phyloP scores from a whole-genome alignment of 2,329 filamentous ascomycete genomes.

The Rugonectria rugulosa region DNA sequence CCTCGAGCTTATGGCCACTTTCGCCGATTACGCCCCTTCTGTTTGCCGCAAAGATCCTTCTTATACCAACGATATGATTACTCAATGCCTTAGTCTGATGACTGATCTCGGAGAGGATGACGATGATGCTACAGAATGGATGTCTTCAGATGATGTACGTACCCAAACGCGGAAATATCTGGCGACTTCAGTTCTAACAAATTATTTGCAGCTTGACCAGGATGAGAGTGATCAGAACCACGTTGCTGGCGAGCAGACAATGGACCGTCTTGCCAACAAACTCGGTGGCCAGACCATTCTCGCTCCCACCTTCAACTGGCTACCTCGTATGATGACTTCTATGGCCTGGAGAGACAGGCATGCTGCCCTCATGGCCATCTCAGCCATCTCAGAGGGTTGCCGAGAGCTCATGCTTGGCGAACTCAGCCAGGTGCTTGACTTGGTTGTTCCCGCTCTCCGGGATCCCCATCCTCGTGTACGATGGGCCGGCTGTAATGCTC shows the following conservation, averaged over 20 bases:
- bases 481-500: constrained; percentile 96
- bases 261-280: constrained; percentile 97
- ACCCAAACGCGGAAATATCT: neutral
- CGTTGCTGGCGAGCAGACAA: constrained; percentile 96
- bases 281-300: constrained; percentile 93
- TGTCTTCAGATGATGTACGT: constrained; percentile 86
- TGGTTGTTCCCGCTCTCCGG: constrained; percentile 90
- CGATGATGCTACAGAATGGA: constrained; percentile 94
- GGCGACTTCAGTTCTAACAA: constrained; percentile 9
- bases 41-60: constrained; percentile 95
- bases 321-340: constrained; percentile 97
- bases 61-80: constrained; percentile 97
- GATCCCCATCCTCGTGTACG: constrained; percentile 93
- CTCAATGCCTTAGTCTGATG: constrained; percentile 97
- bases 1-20: constrained; percentile 96
- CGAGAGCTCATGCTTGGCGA: constrained; percentile 95
- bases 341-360: constrained; percentile 94
- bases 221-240: constrained; percentile 98
- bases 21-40: constrained; percentile 90
- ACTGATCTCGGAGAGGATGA: constrained; percentile 95
- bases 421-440: constrained; percentile 88
- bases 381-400: constrained; percentile 96
- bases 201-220: constrained; percentile 72
- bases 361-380: constrained; percentile 97
- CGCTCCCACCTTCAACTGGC: constrained; percentile 93